These are phyloP conservation scores for Micractinium sp. DNA, from an alignment of 139 green algal species.

Conservation along the genomic window DNA sequence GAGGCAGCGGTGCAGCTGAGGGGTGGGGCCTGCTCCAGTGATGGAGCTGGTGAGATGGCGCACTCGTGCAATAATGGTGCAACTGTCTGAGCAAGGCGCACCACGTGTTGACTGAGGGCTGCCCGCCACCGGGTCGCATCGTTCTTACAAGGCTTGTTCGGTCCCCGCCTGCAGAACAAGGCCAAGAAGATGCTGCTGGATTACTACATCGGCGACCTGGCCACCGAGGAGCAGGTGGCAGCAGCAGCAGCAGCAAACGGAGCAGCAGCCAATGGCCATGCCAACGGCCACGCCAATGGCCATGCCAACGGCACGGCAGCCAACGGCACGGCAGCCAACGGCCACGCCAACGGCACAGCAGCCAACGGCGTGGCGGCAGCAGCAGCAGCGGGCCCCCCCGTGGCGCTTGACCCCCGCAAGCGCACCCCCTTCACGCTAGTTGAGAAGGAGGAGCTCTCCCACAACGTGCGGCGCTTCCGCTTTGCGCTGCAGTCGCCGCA, in stretches of 20 bases:
- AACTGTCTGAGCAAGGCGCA: too few species aligned
- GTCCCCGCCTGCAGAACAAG: constrained; percentile 50
- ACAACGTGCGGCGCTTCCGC: constrained; percentile 90
- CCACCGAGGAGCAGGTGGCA: constrained; percentile 8
- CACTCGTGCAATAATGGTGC: too few species aligned
- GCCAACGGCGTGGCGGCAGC: background rate
- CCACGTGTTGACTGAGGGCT: too few species aligned
- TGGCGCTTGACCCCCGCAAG: constrained; percentile 85
- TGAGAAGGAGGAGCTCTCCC: constrained; percentile 81
- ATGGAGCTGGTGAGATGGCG: too few species aligned
- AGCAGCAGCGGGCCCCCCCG: constrained; percentile 24
- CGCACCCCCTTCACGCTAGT: constrained; percentile 81
- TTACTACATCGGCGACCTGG: constrained; percentile 78
- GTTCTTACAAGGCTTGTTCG: too few species aligned
- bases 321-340: background rate
- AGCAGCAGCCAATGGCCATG: background rate
- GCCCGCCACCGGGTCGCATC: too few species aligned
- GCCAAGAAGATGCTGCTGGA: constrained; percentile 85
- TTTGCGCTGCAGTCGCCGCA: constrained; percentile 90
- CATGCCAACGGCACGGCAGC: background rate
- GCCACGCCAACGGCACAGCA: background rate
- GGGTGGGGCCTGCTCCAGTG: too few species aligned
- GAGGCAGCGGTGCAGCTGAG: too few species aligned
- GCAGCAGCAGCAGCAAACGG: constrained; percentile 24
- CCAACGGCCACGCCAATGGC: background rate